A percentile compares a stretch with the other conserved stretches of the same genome.
These are phyloP conservation scores for Apiospora koreana DNA, from an alignment of 2,329 filamentous ascomycete genomes.

Conservation along the genomic window DNA sequence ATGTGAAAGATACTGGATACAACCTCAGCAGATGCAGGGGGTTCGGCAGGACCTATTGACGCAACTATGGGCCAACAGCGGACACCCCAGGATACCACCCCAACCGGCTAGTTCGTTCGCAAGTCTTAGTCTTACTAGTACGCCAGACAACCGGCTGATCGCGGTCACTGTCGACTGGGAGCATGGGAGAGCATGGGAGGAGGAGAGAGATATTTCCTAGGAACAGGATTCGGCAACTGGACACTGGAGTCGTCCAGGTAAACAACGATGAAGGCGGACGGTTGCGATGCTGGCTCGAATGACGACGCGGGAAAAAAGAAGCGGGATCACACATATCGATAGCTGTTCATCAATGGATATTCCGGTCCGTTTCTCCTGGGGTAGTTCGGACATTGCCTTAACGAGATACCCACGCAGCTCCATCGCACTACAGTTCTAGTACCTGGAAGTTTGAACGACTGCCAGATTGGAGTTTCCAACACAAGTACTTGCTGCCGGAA, in stretches of 20 bases:
- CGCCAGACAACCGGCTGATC: not conserved
- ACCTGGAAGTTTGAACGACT: not conserved
- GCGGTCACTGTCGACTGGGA: not conserved
- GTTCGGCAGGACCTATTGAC: conserved; percentile 8
- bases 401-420: not conserved
- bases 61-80: conserved; percentile 6
- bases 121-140: not conserved
- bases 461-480: conserved; percentile 1
- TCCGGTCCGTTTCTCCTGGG: conserved; percentile 7
- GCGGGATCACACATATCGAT: conserved; percentile 1
- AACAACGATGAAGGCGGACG: not conserved
- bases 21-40: conserved; percentile 5
- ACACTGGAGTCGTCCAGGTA: not conserved
- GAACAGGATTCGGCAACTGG: not conserved
- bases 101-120: not conserved
- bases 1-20: conserved; percentile 1
- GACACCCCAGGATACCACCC: conserved; percentile 6
- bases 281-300: not conserved
- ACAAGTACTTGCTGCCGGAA: not conserved
- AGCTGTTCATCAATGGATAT: conserved; percentile 9
- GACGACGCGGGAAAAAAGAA: not conserved
- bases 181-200: not conserved
- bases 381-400: conserved; percentile 8
- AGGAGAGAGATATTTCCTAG: not conserved
- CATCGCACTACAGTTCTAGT: not conserved